Evolutionary conservation across 805 yeast species (phyloP).

Genomic region (Huiozyma sinensis): DNA sequence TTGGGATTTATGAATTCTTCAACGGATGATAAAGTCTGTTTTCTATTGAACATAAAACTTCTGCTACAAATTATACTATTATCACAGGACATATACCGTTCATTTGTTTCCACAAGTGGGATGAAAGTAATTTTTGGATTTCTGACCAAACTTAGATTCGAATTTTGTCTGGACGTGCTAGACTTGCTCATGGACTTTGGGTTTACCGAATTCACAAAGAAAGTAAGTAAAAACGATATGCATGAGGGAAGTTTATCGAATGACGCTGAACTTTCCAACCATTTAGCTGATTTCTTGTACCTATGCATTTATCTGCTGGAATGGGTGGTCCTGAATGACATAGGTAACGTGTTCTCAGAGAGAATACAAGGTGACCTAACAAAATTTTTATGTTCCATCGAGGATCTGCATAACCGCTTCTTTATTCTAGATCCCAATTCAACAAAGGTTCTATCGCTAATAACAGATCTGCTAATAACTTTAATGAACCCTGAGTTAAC

Average conservation of each 20-base stretch:
- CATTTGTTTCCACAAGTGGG: constrained; percentile 20
- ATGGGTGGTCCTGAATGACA: constrained; percentile 30
- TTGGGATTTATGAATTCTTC: constrained; percentile 35
- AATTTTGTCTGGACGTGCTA: background rate
- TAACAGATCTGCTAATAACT: constrained; percentile 24
- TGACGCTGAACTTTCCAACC: no score
- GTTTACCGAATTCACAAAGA: no score
- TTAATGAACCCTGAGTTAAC: constrained; percentile 27
- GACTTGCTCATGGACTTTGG: background rate
- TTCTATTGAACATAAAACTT: no score
- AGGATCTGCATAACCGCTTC: background rate
- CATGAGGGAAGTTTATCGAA: no score
- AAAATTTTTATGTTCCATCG: constrained; percentile 13
- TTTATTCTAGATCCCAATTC: constrained; percentile 20
- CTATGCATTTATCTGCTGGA: constrained; percentile 28
- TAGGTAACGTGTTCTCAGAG: constrained; percentile 28
- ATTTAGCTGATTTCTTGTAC: constrained; percentile 20
- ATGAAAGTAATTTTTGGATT: background rate
- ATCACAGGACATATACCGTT: constrained; percentile 14
- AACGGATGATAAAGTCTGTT: constrained; percentile 13
- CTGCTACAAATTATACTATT: no score
- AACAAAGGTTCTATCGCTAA: constrained; percentile 10
- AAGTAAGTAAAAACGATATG: no score
- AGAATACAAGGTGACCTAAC: constrained; percentile 22
- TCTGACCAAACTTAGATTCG: background rate